Conservation (phyloP, 192 early-diverging fungal species). For the Obelidium mucronatum region DNA sequence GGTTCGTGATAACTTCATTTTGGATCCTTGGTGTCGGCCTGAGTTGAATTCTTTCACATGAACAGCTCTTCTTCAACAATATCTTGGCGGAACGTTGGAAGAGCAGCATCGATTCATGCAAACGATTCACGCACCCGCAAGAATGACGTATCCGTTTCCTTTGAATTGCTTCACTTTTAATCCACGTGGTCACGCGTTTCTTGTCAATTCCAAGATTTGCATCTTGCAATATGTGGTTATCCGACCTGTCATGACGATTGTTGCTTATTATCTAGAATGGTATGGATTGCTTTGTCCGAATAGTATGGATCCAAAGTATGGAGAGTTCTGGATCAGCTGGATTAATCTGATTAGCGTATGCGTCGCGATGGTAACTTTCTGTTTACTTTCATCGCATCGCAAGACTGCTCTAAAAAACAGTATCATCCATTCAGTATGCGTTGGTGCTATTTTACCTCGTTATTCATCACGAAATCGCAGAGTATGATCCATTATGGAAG, state of each 20-base stretch:
- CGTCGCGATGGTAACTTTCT: constrained; percentile 68
- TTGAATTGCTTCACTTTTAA: constrained; percentile 73
- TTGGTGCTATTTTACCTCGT: constrained; percentile 72
- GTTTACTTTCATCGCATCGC: not conserved
- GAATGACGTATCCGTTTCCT: constrained; percentile 63
- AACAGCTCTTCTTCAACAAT: constrained; percentile 64
- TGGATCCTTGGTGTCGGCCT: not conserved
- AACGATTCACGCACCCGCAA: constrained; percentile 43
- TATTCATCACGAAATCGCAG: constrained; percentile 62
- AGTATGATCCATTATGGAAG: constrained; percentile 59
- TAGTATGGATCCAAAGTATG: constrained; percentile 67
- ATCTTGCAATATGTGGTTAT: constrained; percentile 79
- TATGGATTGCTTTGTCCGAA: constrained; percentile 70
- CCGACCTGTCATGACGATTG: constrained; percentile 67
- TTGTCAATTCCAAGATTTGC: constrained; percentile 67
- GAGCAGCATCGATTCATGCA: constrained; percentile 57
- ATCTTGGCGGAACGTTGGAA: constrained; percentile 60
- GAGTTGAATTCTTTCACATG: no score
- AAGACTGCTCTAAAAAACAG: not conserved
- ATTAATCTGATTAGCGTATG: constrained; percentile 71
- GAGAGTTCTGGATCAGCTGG: constrained; percentile 69
- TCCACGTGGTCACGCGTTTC: constrained; percentile 67
- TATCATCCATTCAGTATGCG: constrained; percentile 56
- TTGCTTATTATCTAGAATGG: constrained; percentile 67
- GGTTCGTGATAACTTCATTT: constrained; percentile 33